Conservation (phyloP, 2,329 filamentous ascomycete genomes). For the Elsinoe perseae region DNA sequence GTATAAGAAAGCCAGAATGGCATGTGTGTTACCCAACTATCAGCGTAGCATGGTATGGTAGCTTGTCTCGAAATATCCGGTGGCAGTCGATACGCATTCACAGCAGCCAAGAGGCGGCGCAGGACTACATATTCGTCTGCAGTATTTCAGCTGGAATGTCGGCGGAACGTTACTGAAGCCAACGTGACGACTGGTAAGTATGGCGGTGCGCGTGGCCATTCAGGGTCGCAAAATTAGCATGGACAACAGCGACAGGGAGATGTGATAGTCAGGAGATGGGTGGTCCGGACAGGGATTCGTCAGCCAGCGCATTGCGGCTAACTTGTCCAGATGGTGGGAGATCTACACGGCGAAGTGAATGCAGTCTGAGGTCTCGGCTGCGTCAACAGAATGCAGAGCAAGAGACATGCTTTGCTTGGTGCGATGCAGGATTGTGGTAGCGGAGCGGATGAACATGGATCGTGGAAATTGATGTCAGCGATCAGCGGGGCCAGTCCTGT, state of each 20-base stretch:
- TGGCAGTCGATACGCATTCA: constrained; percentile 5
- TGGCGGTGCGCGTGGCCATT: constrained; percentile 11
- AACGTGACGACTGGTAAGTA: constrained; percentile 4
- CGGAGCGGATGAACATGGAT: constrained; percentile 9
- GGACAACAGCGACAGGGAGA: neutral
- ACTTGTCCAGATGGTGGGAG: neutral
- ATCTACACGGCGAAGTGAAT: neutral
- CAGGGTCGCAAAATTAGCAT: neutral
- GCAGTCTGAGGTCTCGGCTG: neutral
- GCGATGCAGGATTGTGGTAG: neutral
- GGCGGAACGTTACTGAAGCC: neutral
- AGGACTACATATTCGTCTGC: constrained; percentile 8
- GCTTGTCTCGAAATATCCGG: neutral
- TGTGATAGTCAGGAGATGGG: constrained; percentile 11
- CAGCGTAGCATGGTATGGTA: neutral
- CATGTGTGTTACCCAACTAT: neutral
- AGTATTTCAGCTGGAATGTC: constrained; percentile 3
- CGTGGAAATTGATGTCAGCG: constrained; percentile 10
- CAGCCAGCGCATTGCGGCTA: neutral
- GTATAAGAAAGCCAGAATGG: neutral
- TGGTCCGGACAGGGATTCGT: constrained; percentile 2
- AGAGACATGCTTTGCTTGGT: neutral
- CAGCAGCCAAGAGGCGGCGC: constrained; percentile 13
- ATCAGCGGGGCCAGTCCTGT: constrained; percentile 11
- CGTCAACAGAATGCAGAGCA: neutral